Evolutionary conservation across 192 early-diverging fungal species (phyloP).

Genomic region (Entophlyctis luteolus): DNA sequence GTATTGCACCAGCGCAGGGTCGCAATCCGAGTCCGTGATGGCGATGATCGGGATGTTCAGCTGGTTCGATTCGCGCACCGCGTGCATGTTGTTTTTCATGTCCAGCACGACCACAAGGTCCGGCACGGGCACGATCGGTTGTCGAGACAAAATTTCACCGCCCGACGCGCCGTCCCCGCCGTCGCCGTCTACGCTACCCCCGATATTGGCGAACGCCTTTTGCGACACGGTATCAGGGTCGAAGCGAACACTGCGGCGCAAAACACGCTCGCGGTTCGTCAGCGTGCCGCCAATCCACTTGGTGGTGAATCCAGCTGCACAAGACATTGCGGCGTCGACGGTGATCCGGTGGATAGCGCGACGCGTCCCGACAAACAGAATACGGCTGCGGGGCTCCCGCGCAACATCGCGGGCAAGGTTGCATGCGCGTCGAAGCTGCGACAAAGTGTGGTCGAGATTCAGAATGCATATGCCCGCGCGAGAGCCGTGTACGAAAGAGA

Average conservation of each 20-base stretch:
- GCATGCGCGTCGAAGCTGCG: conserved; percentile 75
- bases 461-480: conserved; percentile 88
- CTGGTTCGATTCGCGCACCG: conserved; percentile 72
- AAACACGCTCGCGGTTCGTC: conserved; percentile 74
- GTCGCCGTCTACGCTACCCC: not conserved
- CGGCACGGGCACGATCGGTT: conserved; percentile 56
- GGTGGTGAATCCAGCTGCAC: conserved; percentile 74
- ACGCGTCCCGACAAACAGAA: conserved; percentile 82
- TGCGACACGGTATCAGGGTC: conserved; percentile 45
- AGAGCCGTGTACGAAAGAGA: conserved; percentile 84
- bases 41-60: conserved; percentile 83
- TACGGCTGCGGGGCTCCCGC: conserved; percentile 47
- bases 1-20: conserved; percentile 80
- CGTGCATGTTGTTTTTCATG: conserved; percentile 74
- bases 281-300: conserved; percentile 86
- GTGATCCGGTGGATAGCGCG: conserved; percentile 60
- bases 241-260: conserved; percentile 49
- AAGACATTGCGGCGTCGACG: conserved; percentile 73
- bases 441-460: conserved; percentile 87
- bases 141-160: conserved; percentile 42
- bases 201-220: not conserved
- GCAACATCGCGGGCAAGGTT: conserved; percentile 69
- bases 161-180: conserved; percentile 26
- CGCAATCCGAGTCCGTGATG: conserved; percentile 86
- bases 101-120: conserved; percentile 82